Percentiles rank a stretch among this genome's conserved stretches.
phyloP scores from a whole-genome alignment of 306 rosid genomes.

The Hippophae tibetana region DNA sequence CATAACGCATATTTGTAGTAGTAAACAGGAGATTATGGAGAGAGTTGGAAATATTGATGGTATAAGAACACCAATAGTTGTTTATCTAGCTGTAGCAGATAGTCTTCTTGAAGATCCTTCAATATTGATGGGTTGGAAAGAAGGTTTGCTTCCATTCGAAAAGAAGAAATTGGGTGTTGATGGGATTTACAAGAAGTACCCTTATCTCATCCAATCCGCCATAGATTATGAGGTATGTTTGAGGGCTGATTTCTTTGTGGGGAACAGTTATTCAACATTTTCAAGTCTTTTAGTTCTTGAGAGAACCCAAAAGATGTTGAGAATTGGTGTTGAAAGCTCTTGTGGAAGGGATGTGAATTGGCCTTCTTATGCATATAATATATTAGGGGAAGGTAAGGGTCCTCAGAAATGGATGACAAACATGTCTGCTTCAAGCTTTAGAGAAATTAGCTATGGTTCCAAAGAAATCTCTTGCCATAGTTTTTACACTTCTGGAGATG shows the following conservation, averaged over 20 bases:
- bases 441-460: conserved; percentile 72
- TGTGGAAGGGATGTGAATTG: conserved; percentile 48
- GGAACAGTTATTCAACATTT: conserved; percentile 91
- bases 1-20: conserved; percentile 60
- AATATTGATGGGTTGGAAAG: conserved; percentile 55
- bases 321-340: conserved; percentile 26
- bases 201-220: conserved; percentile 79
- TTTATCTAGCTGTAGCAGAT: conserved; percentile 82
- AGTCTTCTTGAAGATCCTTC: conserved; percentile 61
- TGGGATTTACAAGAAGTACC: conserved; percentile 52
- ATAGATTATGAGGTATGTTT: conserved; percentile 87
- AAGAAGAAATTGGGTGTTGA: conserved; percentile 66
- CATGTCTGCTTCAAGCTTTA: conserved; percentile 67
- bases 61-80: conserved; percentile 39
- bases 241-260: conserved; percentile 70
- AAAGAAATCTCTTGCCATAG: conserved; percentile 34
- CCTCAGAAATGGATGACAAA: conserved; percentile 64
- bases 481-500: too few relatives aligned
- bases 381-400: conserved; percentile 47
- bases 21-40: conserved; percentile 64
- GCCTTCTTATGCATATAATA: conserved; percentile 84
- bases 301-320: conserved; percentile 65
- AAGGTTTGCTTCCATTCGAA: conserved; percentile 60
- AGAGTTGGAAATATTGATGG: conserved; percentile 47
- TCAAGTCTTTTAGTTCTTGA: conserved; percentile 78